Conservation (phyloP, 371 early-diverging fungal species). For the Mucor velutinosus region DNA sequence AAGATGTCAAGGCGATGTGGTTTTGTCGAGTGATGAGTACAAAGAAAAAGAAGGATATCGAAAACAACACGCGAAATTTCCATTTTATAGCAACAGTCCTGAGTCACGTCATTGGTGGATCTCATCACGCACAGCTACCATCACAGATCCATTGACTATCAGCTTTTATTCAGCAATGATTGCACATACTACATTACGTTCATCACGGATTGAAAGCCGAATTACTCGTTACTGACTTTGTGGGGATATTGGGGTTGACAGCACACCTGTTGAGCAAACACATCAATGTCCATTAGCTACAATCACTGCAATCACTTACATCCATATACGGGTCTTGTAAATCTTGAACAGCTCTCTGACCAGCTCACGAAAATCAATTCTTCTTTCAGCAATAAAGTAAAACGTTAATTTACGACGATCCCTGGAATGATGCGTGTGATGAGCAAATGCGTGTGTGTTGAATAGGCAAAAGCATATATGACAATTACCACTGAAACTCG, state of each 20-base stretch:
- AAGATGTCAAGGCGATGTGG: background rate
- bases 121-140: too few species aligned
- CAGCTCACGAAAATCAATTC: slow-evolving; percentile 97
- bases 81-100: background rate
- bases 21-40: background rate
- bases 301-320: slow-evolving; percentile 42
- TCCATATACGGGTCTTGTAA: slow-evolving; percentile 99
- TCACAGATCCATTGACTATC: too few species aligned
- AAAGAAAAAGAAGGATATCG: background rate
- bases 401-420: slow-evolving; percentile 94
- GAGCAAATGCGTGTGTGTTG: background rate
- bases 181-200: background rate
- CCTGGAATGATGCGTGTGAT: background rate
- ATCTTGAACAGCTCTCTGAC: slow-evolving; percentile 97
- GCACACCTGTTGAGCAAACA: slow-evolving; percentile 5
- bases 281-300: background rate
- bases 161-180: background rate
- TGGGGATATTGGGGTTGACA: background rate
- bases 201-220: background rate
- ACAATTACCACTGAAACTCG: slow-evolving; percentile 87
- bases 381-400: slow-evolving; percentile 86
- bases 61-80: background rate
- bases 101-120: too few species aligned
- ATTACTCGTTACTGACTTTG: background rate
- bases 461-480: background rate